Base-by-base conservation (phyloP, 768 basidiomycete species). In the Fomitopsis serialis region DNA sequence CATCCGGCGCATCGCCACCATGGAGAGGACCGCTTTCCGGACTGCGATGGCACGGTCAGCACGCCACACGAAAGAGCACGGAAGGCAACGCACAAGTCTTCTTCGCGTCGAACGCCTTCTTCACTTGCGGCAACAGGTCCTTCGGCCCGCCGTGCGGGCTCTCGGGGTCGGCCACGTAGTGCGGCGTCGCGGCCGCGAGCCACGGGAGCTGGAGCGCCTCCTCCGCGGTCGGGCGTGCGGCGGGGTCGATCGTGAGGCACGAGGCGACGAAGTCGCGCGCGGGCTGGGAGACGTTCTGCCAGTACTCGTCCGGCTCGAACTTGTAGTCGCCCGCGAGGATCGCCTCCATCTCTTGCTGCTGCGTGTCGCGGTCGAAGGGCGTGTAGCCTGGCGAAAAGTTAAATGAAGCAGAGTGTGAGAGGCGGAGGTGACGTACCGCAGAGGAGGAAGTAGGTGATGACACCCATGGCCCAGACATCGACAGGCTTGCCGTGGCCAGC, bases 381-480 rank as follows among this genome's bases (percentile, higher is more conserved):
- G 97, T 99, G 74, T 98, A 95, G 2, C 91, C 88, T 63, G 74
- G 72, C 8, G 23, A 29, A n/a, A 35, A 45, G 42, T 46, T 24
- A 54, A 37, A 17, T 4, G 22, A 23, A 34, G n/a, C 9, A 2
- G 25, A 24, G 19, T 7, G 6, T 48, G 4, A 25, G 21, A 9
- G 10, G 43, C 25, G 36, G 53, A 22, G 24, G 43, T 17, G 2
- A 49, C 63, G 19, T 57, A 66, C 82, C 85, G 48, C 85, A 85
- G 24, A 98, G 85, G 3, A 98, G 74, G 85, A 97, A 97, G 72
- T 98, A 98, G 12, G 96, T 90, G 69, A 99, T 95, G 46, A 99
- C 96, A 36, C 96, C 96, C 82, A 98, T 95, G 1, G 96, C 94
- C 95, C 93, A 95, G 52, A 96, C 72, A 63, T 96, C 96, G 17